phyloP scores from a whole-genome alignment of 148 eudicot genomes.

The Tetragonia tetragonoides region DNA sequence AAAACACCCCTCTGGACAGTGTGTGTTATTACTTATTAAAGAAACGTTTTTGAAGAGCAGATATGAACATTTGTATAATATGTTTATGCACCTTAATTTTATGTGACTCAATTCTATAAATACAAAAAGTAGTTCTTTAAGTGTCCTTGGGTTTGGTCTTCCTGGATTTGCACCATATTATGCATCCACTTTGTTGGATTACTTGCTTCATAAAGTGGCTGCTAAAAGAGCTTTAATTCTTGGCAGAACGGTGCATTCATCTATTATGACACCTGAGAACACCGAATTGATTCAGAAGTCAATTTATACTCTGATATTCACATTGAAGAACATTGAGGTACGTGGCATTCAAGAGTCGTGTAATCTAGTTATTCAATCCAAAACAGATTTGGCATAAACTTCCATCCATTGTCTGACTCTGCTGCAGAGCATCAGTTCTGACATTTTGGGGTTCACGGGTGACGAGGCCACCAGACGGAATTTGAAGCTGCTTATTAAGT shows the following conservation, averaged over 20 bases:
- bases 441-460: conserved; percentile 82
- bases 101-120: too few relatives aligned
- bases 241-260: conserved; percentile 66
- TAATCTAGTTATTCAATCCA: neutral
- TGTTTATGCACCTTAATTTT: too few relatives aligned
- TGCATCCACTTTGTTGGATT: neutral
- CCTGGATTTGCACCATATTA: neutral
- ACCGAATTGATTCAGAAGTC: conserved; percentile 91
- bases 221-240: conserved; percentile 1
- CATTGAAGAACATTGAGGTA: conserved; percentile 89
- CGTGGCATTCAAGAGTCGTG: conserved; percentile 4
- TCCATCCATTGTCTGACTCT: neutral
- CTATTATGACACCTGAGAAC: conserved; percentile 88
- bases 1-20: too few relatives aligned
- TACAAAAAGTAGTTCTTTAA: too few relatives aligned
- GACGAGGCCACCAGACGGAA: conserved; percentile 84
- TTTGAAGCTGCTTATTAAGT: conserved; percentile 82
- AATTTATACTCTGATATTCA: conserved; percentile 72
- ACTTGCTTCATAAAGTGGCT: neutral
- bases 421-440: conserved; percentile 81
- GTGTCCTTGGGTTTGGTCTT: too few relatives aligned
- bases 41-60: too few relatives aligned
- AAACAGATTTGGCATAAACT: neutral
- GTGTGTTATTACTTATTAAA: too few relatives aligned
- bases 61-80: too few relatives aligned